Evolutionary conservation across 1,284 basidiomycete genomes (phyloP), one percentile per base, ranked within the genome.

Genomic region (Ustilago loliicola): DNA sequence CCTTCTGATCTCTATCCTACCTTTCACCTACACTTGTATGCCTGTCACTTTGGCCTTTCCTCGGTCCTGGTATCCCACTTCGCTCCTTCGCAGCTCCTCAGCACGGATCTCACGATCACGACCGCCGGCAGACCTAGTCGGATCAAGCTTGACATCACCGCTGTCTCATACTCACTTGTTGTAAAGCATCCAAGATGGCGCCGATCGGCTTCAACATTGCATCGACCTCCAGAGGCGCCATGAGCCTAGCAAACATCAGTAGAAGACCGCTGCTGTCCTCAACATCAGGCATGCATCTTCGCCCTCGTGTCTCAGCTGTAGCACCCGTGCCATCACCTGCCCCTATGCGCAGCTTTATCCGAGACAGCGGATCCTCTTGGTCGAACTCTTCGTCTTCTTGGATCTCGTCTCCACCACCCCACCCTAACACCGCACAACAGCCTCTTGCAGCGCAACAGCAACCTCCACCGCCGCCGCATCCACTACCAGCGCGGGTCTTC

Each of bases 291-390:
- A 30, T 56, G 51, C 48, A 63, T 30, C 19, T 59, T 6, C 71
- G 65, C 10, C 40, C 65, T 30, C 65, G 65, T 25, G 13, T 57
- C 9, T 32, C 23, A 11, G 30, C 58, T 13, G 19, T 30, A 2
- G 21, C 61, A 38, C 15, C 57, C 15, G 19, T 57, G 8, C 11
- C 61, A 13, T 34, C 53, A 9, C 21, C 56, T 8, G 32, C 45
- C 1, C 53, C 65, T 8, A 40, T 68, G 6, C 71, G 65, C 27
- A 56, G 48, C 29, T 73, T 67, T 15, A 73, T 73, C 32, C 71
- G 71, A 34, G 71, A 73, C 54, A 64, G 25, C 36, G 52, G 53
- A 15, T 73, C 71, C 0, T 40, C 71, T 1, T 73, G 71, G 71
- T 60, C 71, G 42, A 65, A 25, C 15, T 64, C 71, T 6, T 61